These are phyloP conservation scores for Mortierella sp. DNA, from an alignment of 371 early-diverging fungal species.

Conservation along the genomic window DNA sequence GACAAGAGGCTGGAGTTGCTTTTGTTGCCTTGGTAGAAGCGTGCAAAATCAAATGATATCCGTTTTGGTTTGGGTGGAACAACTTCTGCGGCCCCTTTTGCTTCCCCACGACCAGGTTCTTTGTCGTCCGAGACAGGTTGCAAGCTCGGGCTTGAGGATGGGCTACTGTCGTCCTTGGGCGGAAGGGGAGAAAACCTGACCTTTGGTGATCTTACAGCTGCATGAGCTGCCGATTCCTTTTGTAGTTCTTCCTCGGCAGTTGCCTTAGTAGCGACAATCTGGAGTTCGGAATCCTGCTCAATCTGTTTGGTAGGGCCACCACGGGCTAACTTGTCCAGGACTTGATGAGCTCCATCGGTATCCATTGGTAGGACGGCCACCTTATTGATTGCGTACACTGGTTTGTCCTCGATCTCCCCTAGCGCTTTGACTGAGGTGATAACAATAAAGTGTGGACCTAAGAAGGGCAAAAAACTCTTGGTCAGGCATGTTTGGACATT, in stretches of 20 bases:
- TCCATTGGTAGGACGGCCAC: slow-evolving; percentile 59
- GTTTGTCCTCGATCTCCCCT: slow-evolving; percentile 59
- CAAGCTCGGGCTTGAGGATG: slow-evolving; percentile 7
- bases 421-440: slow-evolving; percentile 57
- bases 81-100: not conserved
- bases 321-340: slow-evolving; percentile 31
- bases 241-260: not conserved
- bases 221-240: not conserved
- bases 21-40: not conserved
- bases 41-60: slow-evolving; percentile 34
- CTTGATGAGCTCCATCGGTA: slow-evolving; percentile 15
- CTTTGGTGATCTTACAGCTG: slow-evolving; percentile 27
- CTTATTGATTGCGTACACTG: slow-evolving; percentile 59
- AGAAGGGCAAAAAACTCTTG: not conserved
- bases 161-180: slow-evolving; percentile 8
- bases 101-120: too few species aligned
- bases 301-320: not conserved
- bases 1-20: not conserved
- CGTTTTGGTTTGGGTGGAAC: slow-evolving; percentile 8
- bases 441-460: slow-evolving; percentile 54
- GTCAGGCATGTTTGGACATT: not conserved
- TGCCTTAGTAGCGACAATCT: too few species aligned
- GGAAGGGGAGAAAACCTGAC: slow-evolving; percentile 24
- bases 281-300: too few species aligned
- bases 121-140: too few species aligned